A percentile compares a stretch with the other conserved stretches of the same genome.
These are phyloP conservation scores for Chaetomium fimeti DNA, from an alignment of 495 filamentous ascomycete species.

Conservation along the genomic window DNA sequence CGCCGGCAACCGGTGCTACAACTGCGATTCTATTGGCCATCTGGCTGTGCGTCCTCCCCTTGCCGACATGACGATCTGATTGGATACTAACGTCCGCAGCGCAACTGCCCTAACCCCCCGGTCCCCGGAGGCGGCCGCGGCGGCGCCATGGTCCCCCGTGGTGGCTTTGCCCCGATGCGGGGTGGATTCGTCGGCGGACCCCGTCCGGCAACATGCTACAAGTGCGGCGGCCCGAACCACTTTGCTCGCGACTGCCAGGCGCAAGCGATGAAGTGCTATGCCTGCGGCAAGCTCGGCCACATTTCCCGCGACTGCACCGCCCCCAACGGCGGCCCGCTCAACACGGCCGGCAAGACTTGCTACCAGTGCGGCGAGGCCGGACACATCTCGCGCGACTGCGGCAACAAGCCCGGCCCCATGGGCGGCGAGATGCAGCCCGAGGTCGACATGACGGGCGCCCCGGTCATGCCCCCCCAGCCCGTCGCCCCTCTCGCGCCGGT, in stretches of 20 bases:
- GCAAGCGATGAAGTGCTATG: constrained; percentile 99
- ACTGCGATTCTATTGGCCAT: constrained; percentile 89
- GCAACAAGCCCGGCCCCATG: constrained; percentile 57
- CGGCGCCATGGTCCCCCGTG: constrained; percentile 60
- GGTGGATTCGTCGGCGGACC: constrained; percentile 52
- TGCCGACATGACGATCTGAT: neutral
- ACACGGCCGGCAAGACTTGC: constrained; percentile 96
- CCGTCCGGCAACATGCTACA: constrained; percentile 94
- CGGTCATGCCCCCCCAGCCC: constrained; percentile 30
- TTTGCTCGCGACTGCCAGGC: constrained; percentile 98
- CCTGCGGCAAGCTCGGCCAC: constrained; percentile 97
- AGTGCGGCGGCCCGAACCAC: constrained; percentile 98
- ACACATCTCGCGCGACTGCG: constrained; percentile 94
- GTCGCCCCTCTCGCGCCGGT: constrained; percentile 35
- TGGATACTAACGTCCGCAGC: constrained; percentile 47
- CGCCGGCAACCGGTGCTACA: constrained; percentile 86
- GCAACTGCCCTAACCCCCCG: constrained; percentile 76
- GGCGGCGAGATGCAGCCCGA: constrained; percentile 48
- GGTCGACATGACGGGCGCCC: constrained; percentile 24
- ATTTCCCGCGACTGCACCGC: constrained; percentile 97
- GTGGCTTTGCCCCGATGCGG: constrained; percentile 58
- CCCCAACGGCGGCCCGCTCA: constrained; percentile 92
- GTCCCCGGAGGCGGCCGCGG: constrained; percentile 62
- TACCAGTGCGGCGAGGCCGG: constrained; percentile 95
- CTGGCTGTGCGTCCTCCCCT: constrained; percentile 54